Base-by-base conservation (phyloP, 2,329 filamentous ascomycete genomes). In the Colletotrichum neosansevieriae region DNA sequence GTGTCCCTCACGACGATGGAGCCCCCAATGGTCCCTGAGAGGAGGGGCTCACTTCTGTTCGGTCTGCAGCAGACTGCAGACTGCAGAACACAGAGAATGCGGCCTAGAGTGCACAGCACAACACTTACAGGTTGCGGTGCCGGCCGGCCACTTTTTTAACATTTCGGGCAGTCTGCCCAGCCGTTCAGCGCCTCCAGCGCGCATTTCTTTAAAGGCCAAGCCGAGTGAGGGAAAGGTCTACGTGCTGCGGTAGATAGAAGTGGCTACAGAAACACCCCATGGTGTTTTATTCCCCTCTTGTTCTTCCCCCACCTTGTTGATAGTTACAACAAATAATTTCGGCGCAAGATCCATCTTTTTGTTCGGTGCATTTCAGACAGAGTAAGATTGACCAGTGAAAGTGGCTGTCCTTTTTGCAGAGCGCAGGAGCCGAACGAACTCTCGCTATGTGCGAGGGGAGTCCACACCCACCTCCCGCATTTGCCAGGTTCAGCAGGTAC, bases 391-490 rank as follows among this genome's bases (percentile, higher is more conserved):
- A 40, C 69, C 67, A 63, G 61, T 56, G 29, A 51, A 51, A 42
- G 58, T 53, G 58, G 50, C 38, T 57, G 45, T 32, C 53, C 49
- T 53, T 29, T 29, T 56, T 63, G 21, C 38, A 24, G 34, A 42
- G 38, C 36, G 32, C 54, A 68, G 60, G 47, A 54, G 53, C 36
- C 51, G 53, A 45, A 32, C 45, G 32, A 34, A 38, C 32, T 60
- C 47, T 69, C n/a, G 13, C 56, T 44, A 24, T 15, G 44, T 24
- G 44, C 11, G 36, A 45, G 19, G 21, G 29, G 44, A 19, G 32
- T 59, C 65, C 61, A 68, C 65, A 68, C 61, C 54, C 65, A 65
- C 65, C 65, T 65, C 54, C 61, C 61, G 61, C 65, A 68, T 59
- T 65, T 40, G 32, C 49, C 17, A 15, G 24, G 12, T 38, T 5